Evolutionary conservation across 805 yeast genomes (phyloP).

Genomic region (Wilhelminamyces savonicus): DNA sequence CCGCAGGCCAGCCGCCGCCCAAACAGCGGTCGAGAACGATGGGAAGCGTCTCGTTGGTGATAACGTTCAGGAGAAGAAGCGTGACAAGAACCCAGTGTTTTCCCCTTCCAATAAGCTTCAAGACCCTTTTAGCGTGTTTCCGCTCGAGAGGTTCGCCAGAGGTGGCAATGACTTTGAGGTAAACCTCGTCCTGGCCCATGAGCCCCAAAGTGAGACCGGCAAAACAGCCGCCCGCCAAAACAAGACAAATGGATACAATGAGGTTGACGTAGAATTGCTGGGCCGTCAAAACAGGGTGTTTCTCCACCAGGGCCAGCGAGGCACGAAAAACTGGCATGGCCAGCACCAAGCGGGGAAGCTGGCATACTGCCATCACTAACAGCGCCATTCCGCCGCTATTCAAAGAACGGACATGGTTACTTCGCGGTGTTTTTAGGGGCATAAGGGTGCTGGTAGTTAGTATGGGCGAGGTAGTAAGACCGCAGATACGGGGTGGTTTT

Average conservation of each 20-base stretch:
- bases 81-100: slow-evolving; percentile 97
- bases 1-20: slow-evolving; percentile 98
- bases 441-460: too few species aligned
- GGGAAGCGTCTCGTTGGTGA: slow-evolving; percentile 91
- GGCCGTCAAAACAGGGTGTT: slow-evolving; percentile 17
- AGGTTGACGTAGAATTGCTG: slow-evolving; percentile 43
- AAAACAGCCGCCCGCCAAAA: slow-evolving; percentile 80
- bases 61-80: slow-evolving; percentile 74
- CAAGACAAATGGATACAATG: slow-evolving; percentile 52
- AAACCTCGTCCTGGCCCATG: slow-evolving; percentile 98
- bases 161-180: slow-evolving; percentile 80
- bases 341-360: slow-evolving; percentile 24
- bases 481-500: too few species aligned
- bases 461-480: too few species aligned
- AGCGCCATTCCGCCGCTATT: slow-evolving; percentile 19
- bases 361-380: slow-evolving; percentile 25
- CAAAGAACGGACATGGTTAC: slow-evolving; percentile 21
- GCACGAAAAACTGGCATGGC: slow-evolving; percentile 25
- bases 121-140: slow-evolving; percentile 63
- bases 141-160: slow-evolving; percentile 77
- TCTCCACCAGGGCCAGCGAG: background rate
- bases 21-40: slow-evolving; percentile 86
- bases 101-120: slow-evolving; percentile 67
- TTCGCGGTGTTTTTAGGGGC: slow-evolving; percentile 19
- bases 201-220: slow-evolving; percentile 92